Evolutionary conservation across 148 eudicot genomes (phyloP).

Genomic region (Camellia japonica): DNA sequence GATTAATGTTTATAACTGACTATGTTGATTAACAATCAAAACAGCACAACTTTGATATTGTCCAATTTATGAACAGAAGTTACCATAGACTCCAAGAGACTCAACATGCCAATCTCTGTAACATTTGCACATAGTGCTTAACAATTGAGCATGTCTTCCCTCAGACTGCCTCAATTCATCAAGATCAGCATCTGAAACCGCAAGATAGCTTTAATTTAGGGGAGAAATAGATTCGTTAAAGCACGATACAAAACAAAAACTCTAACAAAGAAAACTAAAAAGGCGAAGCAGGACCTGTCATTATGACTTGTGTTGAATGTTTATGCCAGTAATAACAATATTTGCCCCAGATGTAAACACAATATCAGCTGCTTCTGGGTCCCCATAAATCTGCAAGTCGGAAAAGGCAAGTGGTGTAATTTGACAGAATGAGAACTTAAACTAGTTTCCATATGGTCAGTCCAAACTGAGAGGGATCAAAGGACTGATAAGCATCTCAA

Average conservation of each 20-base stretch:
- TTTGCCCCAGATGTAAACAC: constrained; percentile 89
- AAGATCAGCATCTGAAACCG: constrained; percentile 61
- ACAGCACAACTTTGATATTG: no score
- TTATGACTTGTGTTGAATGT: constrained; percentile 79
- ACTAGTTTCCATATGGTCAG: no score
- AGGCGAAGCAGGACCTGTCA: constrained; percentile 47
- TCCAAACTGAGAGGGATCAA: no score
- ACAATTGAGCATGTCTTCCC: constrained; percentile 55
- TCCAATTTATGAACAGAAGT: neutral
- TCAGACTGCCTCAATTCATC: constrained; percentile 53
- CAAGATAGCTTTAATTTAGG: neutral
- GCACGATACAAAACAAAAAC: neutral
- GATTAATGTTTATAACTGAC: neutral
- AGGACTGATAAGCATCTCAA: no score
- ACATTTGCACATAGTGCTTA: constrained; percentile 72
- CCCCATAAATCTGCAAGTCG: constrained; percentile 71
- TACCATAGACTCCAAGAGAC: constrained; percentile 86
- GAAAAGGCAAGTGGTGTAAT: neutral
- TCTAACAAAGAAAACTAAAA: neutral
- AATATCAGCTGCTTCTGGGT: constrained; percentile 92
- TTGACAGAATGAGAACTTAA: neutral
- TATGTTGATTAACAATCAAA: no score
- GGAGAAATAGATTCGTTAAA: neutral
- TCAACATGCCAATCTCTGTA: constrained; percentile 87
- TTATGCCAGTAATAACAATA: constrained; percentile 75